Percentiles rank a stretch among this genome's conserved stretches.
These are phyloP conservation scores for Elsinoe fawcettii DNA, from an alignment of 2,329 filamentous ascomycete genomes.

Conservation along the genomic window DNA sequence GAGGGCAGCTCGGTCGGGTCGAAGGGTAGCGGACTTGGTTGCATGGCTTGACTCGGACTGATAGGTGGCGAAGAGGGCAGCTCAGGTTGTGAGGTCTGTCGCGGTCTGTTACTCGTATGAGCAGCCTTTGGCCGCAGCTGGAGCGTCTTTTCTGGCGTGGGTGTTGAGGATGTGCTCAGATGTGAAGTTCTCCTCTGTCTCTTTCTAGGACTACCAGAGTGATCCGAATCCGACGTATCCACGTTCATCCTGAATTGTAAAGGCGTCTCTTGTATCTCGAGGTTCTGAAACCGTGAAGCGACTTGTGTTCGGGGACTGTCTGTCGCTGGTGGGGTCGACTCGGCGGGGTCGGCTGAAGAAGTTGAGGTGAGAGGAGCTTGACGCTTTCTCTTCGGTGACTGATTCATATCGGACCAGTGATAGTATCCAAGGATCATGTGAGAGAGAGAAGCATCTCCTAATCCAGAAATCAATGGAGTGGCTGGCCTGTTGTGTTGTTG, in stretches of 20 bases:
- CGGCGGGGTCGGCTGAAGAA: not conserved
- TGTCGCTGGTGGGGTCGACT: slow-evolving; percentile 3
- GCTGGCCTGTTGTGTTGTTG: not conserved
- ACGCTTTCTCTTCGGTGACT: slow-evolving; percentile 8
- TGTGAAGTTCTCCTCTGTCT: not conserved
- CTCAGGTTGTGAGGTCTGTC: not conserved
- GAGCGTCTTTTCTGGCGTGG: slow-evolving; percentile 5
- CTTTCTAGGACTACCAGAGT: slow-evolving; percentile 5
- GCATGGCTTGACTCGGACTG: not conserved
- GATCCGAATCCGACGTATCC: slow-evolving; percentile 4
- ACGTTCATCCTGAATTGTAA: not conserved
- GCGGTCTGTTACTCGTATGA: not conserved
- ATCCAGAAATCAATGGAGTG: not conserved
- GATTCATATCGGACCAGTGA: not conserved
- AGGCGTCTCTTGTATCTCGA: slow-evolving; percentile 14
- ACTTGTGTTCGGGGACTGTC: slow-evolving; percentile 11
- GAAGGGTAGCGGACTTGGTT: not conserved
- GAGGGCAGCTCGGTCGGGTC: not conserved
- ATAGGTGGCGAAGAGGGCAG: slow-evolving; percentile 12
- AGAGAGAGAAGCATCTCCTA: not conserved
- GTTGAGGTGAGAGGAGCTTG: not conserved
- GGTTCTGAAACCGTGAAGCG: not conserved
- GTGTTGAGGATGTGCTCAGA: not conserved
- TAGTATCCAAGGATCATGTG: not conserved
- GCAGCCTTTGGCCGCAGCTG: not conserved